A percentile compares a stretch with the other conserved stretches of the same genome.
Conservation (phyloP, 208 protist species). For the Kentomonas sorsogonicus region DNA sequence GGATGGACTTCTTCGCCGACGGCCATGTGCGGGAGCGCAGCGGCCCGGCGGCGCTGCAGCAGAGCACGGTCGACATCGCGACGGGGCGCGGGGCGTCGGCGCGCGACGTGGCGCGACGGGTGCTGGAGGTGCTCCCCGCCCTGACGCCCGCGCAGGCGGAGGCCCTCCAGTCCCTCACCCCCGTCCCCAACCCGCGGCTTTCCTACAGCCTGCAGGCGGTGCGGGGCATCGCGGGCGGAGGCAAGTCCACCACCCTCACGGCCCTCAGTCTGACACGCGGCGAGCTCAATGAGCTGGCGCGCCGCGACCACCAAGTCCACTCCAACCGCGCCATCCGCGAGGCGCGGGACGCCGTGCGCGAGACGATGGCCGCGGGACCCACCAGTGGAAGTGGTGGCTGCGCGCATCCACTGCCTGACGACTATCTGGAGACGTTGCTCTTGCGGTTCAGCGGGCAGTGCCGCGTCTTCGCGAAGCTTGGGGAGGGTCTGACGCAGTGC, state of each 20-base stretch:
- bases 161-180: constrained; percentile 43
- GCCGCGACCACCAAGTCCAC: constrained; percentile 54
- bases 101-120: constrained; percentile 1
- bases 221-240: constrained; percentile 58
- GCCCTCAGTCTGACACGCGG: constrained; percentile 49
- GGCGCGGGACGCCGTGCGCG: constrained; percentile 17
- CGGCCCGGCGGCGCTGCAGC: constrained; percentile 6
- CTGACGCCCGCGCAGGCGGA: constrained; percentile 72
- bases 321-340: constrained; percentile 36
- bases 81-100: constrained; percentile 1
- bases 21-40: constrained; percentile 12
- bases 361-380: no score
- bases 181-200: background rate
- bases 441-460: no score
- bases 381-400: no score
- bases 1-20: constrained; percentile 25
- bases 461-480: constrained; percentile 24
- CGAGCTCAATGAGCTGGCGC: constrained; percentile 34
- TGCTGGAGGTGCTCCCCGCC: constrained; percentile 14
- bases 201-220: constrained; percentile 27
- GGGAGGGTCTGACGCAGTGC: constrained; percentile 47
- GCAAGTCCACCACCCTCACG: constrained; percentile 65
- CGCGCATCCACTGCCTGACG: no score
- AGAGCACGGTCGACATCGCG: no score
- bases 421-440: no score